phyloP scores from a whole-genome alignment of 345 rosid genomes.

The Bruguiera sexangula region DNA sequence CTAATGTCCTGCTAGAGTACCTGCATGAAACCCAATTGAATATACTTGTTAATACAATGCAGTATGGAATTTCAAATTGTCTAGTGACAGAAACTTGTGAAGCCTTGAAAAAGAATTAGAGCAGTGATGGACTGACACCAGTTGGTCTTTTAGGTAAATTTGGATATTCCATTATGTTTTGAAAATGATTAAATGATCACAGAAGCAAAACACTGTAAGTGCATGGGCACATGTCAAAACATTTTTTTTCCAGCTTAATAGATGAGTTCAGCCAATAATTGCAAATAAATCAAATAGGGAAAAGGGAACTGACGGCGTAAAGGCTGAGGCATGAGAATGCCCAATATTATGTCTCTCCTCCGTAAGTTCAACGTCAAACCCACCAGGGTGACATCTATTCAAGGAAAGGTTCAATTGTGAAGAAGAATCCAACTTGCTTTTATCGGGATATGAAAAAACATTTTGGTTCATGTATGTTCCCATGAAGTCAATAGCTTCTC shows the following conservation, averaged over 20 bases:
- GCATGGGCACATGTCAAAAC: neutral
- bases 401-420: conserved; percentile 71
- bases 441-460: conserved; percentile 29
- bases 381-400: conserved; percentile 44
- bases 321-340: conserved; percentile 86
- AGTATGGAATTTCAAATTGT: neutral
- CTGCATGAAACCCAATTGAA: conserved; percentile 39
- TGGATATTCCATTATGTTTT: neutral
- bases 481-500: conserved; percentile 75
- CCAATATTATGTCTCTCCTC: conserved; percentile 52
- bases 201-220: neutral
- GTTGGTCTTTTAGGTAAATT: neutral
- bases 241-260: neutral
- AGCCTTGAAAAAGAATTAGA: neutral
- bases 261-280: no score
- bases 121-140: neutral
- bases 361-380: conserved; percentile 39
- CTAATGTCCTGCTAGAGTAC: conserved; percentile 50
- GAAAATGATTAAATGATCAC: conserved; percentile 1
- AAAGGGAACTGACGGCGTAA: conserved; percentile 53
- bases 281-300: neutral
- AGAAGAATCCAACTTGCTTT: conserved; percentile 38
- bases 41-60: conserved; percentile 12
- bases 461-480: conserved; percentile 42
- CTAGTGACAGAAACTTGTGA: neutral